These are phyloP conservation scores for Trichosporon sp. DNA, from an alignment of 1,284 basidiomycete genomes.

Conservation along the genomic window DNA sequence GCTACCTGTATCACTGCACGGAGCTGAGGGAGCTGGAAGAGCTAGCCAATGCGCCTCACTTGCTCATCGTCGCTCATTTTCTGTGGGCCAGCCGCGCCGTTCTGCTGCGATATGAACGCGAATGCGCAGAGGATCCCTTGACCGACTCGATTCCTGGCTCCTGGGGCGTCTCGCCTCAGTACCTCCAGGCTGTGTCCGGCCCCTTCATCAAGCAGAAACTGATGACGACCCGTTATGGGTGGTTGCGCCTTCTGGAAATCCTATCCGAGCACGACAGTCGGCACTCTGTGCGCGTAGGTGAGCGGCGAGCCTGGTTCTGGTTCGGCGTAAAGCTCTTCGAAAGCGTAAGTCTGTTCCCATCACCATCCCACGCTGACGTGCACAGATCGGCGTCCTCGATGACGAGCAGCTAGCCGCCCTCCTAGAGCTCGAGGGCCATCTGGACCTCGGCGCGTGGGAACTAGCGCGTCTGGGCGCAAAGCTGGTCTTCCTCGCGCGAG, in stretches of 20 bases:
- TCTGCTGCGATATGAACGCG: not conserved
- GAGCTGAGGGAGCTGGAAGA: not conserved
- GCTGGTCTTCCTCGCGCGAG: not conserved
- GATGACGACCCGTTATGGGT: not conserved
- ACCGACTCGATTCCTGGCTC: not conserved
- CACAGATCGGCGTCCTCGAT: not conserved
- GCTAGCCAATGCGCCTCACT: not conserved
- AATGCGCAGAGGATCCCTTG: not conserved
- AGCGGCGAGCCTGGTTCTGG: not conserved
- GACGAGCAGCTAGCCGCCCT: not conserved
- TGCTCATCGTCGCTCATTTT: not conserved
- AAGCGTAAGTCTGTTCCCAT: not conserved
- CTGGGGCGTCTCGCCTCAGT: not conserved
- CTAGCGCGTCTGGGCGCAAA: too few species aligned
- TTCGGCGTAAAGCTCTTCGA: not conserved
- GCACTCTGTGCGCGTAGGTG: not conserved
- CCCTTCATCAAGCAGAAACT: not conserved
- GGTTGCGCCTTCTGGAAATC: not conserved
- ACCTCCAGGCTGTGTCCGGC: not conserved
- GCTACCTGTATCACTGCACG: not conserved
- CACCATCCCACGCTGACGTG: not conserved
- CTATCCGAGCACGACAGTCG: not conserved
- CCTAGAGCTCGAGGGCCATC: not conserved
- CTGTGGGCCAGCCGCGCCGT: not conserved
- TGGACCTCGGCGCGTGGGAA: not conserved